Base-by-base conservation (phyloP, 345 rosid species). In the Rubroshorea leprosula region DNA sequence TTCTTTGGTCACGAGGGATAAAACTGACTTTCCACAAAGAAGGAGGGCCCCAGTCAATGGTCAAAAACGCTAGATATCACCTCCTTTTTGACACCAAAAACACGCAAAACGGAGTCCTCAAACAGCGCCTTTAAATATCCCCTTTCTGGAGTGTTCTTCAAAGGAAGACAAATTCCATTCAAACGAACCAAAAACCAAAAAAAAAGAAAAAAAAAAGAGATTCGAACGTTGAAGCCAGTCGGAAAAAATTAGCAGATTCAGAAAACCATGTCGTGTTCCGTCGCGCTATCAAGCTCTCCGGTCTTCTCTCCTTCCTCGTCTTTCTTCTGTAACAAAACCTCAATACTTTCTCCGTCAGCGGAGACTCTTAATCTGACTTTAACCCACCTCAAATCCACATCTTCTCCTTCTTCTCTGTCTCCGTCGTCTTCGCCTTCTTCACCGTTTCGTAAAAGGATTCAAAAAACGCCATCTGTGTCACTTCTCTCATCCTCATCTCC, bases 291-390 rank as follows among this genome's bases (percentile, higher is more conserved):
- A 1, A 88, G 68, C 26, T 88, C 98, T 4, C 95, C 95, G 26
- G 92, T 84, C 15, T 91, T 88, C 71, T 91, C 96, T 0, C 89
- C 98, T 1, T 78, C 96, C 0, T 62, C 89, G 1, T 82, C 89
- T 43, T 76, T 79, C 51, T 87, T 87, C 76, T 69, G 71, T 80
- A 81, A 69, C 85, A 81, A 74, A 58, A 6, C 77, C 0, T 64
- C 80, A 13, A 58, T n/a, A n/a, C n/a, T 73, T 43, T 58, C 80
- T 43, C 66, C 77, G 0, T 66, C 89, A 0, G 70, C 81, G 2
- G 90, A 86, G 6, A 21, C 78, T 5, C 19, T 75, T 1, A 62
- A 70, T 21, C 66, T 74, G 0, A 38, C 85, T 10, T 66, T 78
- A 11, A 43, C 77, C 11, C 97, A 84, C 74, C 69, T 76, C 47